Evolutionary conservation across 768 basidiomycete species (phyloP).

Genomic region (Boletus rubropictus): DNA sequence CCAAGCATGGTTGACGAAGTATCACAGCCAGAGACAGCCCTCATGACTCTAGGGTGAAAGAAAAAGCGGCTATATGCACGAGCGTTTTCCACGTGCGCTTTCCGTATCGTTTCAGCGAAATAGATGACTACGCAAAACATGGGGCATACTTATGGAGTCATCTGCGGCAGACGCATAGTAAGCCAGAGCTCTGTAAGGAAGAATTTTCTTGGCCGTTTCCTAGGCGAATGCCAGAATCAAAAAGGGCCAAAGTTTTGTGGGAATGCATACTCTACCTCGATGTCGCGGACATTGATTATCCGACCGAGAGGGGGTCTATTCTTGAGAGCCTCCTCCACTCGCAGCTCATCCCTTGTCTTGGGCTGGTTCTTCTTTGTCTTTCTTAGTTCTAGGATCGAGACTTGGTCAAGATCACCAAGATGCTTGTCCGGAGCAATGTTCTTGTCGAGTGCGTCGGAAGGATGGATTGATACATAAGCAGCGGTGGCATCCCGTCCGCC

Average conservation of each 20-base stretch:
- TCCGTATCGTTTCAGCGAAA: conserved; percentile 10
- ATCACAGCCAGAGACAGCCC: conserved; percentile 54
- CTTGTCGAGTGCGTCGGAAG: conserved; percentile 71
- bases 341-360: conserved; percentile 64
- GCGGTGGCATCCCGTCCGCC: conserved; percentile 81
- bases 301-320: conserved; percentile 60
- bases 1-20: conserved; percentile 73
- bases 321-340: conserved; percentile 56
- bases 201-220: conserved; percentile 65
- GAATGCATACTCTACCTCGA: conserved; percentile 52
- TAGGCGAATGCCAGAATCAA: conserved; percentile 20
- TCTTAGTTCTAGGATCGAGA: conserved; percentile 37
- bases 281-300: conserved; percentile 72
- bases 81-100: conserved; percentile 65
- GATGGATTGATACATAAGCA: conserved; percentile 78
- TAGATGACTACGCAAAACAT: conserved; percentile 6
- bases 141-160: conserved; percentile 68
- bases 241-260: neutral
- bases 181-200: conserved; percentile 70
- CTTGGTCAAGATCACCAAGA: conserved; percentile 56
- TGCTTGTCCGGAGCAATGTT: conserved; percentile 66
- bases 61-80: conserved; percentile 81
- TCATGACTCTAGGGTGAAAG: conserved; percentile 81
- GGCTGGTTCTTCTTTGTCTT: conserved; percentile 35
- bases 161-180: conserved; percentile 87